These are phyloP conservation scores for Babesia bigemina DNA, from an alignment of 169 alveolate genomes.

Conservation along the genomic window DNA sequence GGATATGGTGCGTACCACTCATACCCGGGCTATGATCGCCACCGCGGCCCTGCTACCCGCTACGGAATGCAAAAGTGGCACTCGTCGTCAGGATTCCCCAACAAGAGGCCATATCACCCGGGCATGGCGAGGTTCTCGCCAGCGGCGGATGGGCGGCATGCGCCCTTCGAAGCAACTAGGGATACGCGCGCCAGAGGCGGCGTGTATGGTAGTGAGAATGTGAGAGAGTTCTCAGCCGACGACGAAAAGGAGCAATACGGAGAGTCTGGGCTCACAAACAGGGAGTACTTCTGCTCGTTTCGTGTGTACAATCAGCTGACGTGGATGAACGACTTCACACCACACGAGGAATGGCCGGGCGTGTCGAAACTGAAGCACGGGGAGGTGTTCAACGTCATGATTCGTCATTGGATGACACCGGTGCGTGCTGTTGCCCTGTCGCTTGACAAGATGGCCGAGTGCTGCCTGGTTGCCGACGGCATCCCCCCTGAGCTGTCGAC, in stretches of 20 bases:
- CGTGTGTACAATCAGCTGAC: conserved; percentile 3
- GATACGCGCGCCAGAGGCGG: conserved; percentile 7
- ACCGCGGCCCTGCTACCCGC: no score
- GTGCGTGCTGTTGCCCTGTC: conserved; percentile 35
- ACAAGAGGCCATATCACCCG: no score
- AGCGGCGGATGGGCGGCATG: no score
- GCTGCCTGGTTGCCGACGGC: conserved; percentile 37
- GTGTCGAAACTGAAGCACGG: conserved; percentile 39
- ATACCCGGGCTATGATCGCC: background rate
- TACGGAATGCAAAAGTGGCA: no score
- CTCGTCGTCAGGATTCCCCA: no score
- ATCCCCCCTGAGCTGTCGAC: conserved; percentile 24
- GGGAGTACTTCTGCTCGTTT: conserved; percentile 25
- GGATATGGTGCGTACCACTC: background rate
- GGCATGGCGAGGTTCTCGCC: no score
- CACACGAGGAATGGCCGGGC: conserved; percentile 68
- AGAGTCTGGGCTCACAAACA: background rate
- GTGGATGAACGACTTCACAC: conserved; percentile 47
- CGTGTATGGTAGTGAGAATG: conserved; percentile 35
- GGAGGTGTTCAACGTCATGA: conserved; percentile 36
- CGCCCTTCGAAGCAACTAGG: background rate
- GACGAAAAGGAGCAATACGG: background rate
- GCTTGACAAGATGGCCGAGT: conserved; percentile 53
- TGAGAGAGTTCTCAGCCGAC: background rate
- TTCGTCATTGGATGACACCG: conserved; percentile 60